Evolutionary conservation across 2,329 filamentous ascomycete species (phyloP).

Genomic region (Verticillium longisporum): DNA sequence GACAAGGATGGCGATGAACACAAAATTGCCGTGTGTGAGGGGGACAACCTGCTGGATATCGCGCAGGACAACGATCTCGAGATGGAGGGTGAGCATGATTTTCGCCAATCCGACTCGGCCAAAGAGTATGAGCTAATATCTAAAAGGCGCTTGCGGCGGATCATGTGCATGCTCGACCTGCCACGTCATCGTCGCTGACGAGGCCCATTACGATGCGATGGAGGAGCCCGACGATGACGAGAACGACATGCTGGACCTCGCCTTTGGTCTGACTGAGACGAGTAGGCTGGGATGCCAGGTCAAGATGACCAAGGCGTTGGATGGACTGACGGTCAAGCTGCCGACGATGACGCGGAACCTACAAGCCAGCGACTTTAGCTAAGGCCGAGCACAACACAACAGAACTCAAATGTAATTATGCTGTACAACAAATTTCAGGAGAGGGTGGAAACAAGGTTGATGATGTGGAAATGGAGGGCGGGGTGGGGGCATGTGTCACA

Average conservation of each 20-base stretch:
- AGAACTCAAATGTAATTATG: not conserved
- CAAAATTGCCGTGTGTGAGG: slow-evolving; percentile 73
- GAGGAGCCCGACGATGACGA: slow-evolving; percentile 72
- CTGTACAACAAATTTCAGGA: not conserved
- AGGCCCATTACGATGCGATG: slow-evolving; percentile 70
- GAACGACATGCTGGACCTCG: slow-evolving; percentile 87
- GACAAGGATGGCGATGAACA: slow-evolving; percentile 78
- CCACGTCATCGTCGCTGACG: slow-evolving; percentile 76
- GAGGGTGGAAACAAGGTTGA: not conserved
- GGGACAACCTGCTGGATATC: slow-evolving; percentile 92
- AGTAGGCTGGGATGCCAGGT: slow-evolving; percentile 83
- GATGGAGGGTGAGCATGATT: slow-evolving; percentile 66
- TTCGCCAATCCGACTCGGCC: not conserved
- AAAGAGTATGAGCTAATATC: slow-evolving; percentile 14
- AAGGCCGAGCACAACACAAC: not conserved
- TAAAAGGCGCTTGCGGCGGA: slow-evolving; percentile 74
- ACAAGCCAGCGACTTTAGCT: slow-evolving; percentile 84
- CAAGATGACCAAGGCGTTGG: slow-evolving; percentile 80
- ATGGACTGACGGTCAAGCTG: slow-evolving; percentile 78
- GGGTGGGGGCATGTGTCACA: slow-evolving; percentile 2
- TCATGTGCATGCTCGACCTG: slow-evolving; percentile 92
- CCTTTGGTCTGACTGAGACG: slow-evolving; percentile 85
- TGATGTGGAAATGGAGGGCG: not conserved
- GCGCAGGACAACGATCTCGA: slow-evolving; percentile 92
- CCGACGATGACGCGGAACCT: slow-evolving; percentile 93